Evolutionary conservation across 2,329 filamentous ascomycete species (phyloP).

Genomic region (Pezicula rhizophila): DNA sequence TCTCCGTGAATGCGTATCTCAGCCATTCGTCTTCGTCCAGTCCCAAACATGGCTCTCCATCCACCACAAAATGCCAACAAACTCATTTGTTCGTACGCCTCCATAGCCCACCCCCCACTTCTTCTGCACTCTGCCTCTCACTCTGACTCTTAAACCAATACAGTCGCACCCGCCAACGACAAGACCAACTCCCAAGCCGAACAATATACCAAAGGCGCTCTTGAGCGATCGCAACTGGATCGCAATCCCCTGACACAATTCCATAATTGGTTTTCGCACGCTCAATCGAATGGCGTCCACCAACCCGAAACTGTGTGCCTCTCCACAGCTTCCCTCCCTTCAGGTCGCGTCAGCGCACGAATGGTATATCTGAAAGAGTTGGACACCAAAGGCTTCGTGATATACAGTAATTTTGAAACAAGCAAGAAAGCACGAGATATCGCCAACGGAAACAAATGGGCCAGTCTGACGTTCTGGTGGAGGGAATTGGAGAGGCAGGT

Average conservation of each 20-base stretch:
- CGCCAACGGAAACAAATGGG: conserved; percentile 62
- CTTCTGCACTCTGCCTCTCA: neutral
- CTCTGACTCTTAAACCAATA: conserved; percentile 1
- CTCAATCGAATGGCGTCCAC: conserved; percentile 50
- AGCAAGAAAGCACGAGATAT: conserved; percentile 65
- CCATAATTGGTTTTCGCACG: conserved; percentile 78
- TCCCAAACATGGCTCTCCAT: conserved; percentile 24
- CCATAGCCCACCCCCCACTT: conserved; percentile 1
- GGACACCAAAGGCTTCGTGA: conserved; percentile 73
- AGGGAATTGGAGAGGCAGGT: conserved; percentile 80
- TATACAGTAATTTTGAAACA: conserved; percentile 90
- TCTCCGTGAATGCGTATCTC: conserved; percentile 11
- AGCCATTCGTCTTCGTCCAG: conserved; percentile 9
- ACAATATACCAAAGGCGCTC: conserved; percentile 65
- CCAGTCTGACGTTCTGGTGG: conserved; percentile 89
- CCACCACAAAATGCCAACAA: conserved; percentile 19
- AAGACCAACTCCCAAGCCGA: conserved; percentile 57
- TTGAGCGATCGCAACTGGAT: conserved; percentile 56
- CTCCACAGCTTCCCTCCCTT: conserved; percentile 77
- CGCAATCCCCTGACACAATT: conserved; percentile 75
- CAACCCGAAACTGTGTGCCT: conserved; percentile 87
- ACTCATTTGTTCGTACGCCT: conserved; percentile 24
- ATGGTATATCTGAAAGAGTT: conserved; percentile 95
- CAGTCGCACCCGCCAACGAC: conserved; percentile 59
- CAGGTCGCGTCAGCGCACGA: conserved; percentile 76